These are phyloP conservation scores for Zasmidium cellare DNA, from an alignment of 2,329 filamentous ascomycete genomes.

Conservation along the genomic window DNA sequence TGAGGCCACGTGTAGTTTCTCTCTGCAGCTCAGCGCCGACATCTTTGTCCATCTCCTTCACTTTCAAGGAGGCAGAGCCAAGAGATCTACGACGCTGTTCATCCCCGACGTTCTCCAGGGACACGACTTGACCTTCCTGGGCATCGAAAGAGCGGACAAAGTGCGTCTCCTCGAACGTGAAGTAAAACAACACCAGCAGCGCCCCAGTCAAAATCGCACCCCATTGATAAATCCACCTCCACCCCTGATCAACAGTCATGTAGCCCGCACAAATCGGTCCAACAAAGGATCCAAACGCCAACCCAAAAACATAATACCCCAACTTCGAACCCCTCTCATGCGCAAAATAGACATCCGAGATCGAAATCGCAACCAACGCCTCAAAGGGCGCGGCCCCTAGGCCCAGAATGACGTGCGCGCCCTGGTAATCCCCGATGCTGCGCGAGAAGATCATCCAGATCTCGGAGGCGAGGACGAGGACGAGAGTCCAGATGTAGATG, in stretches of 20 bases:
- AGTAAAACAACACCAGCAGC: background rate
- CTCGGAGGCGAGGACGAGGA: background rate
- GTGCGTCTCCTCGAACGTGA: background rate
- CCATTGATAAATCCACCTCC: background rate
- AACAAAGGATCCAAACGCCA: background rate
- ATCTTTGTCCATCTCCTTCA: too few species aligned
- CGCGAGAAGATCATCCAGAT: background rate
- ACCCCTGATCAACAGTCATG: background rate
- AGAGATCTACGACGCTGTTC: too few species aligned
- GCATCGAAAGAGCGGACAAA: background rate
- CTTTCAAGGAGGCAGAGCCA: too few species aligned
- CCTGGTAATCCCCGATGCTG: background rate
- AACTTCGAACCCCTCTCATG: background rate
- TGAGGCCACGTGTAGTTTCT: background rate
- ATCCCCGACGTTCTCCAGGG: too few species aligned
- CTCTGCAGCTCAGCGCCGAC: background rate
- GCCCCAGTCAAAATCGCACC: background rate
- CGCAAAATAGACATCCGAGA: background rate
- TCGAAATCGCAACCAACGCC: background rate
- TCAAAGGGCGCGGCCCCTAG: slow-evolving; percentile 7
- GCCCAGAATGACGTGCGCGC: background rate
- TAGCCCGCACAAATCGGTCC: background rate
- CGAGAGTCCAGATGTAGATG: background rate
- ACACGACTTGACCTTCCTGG: too few species aligned
- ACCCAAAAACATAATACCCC: background rate